Base-by-base conservation (phyloP, 164 flowering plant genomes). In the Macadamia tetraphylla region DNA sequence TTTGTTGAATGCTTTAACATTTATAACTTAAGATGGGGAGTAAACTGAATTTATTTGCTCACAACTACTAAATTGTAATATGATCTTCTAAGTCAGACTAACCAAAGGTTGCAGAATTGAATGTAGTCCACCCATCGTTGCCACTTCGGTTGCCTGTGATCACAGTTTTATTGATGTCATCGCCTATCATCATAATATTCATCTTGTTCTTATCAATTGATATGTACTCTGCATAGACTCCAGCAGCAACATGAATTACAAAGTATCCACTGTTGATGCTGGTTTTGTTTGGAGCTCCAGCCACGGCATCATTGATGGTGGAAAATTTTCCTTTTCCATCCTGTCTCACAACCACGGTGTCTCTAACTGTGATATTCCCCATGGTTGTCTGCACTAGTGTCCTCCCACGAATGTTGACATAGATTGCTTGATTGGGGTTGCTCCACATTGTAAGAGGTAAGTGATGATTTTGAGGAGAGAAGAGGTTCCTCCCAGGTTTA, bases 181-280 rank as follows among this genome's bases (percentile, higher is more conserved):
- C 92, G 0, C 92, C 92, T 17, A 88, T 60, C 82, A 88, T 86
- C 89, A 88, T 79, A 76, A 88, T 53, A 31, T 84, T 80, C 65
- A 35, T 74, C 79, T 85, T 86, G 57, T 79, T 82, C 78, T 81
- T 85, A 2, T 79, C 68, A 29, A 88, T 78, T 10, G 76, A 64
- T 0, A 88, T 82, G 55, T 85, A 85, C 73, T 88, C 93, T 61
- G 86, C 82, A 56, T 88, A 88, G 14, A 81, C 80, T 2, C 90
- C 93, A 0, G 81, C 86, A 0, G 64, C 76, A 17, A 88, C 69
- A 48, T 82, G 82, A 29, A 88, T 86, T 74, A 88, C n/a, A 66
- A 83, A 88, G 66, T 88, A 88, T 1, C 89, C 89, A 35, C 62
- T 65, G 3, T 64, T 30, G 9, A 74, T 75, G 10, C 72, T 48